Evolutionary conservation across 169 alveolate genomes (phyloP), one percentile per base, ranked within the genome.

Genomic region (Plasmodium fragile): DNA sequence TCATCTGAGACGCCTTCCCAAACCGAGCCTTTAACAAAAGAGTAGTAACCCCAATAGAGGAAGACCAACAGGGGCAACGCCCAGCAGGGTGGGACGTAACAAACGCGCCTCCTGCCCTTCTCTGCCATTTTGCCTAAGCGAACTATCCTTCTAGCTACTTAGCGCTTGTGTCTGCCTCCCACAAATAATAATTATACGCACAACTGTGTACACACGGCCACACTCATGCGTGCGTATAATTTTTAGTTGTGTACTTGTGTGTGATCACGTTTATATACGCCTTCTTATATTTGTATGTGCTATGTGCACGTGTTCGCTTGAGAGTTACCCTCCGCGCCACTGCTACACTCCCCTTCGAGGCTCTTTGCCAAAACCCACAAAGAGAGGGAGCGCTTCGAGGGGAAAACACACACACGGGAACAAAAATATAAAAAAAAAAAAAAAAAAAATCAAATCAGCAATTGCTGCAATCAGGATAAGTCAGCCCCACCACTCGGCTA

Each of bases 1-100:
- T 79, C 94, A 73, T 89, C 90, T 59, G 91, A 49, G 30, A 89
- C 72, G 18, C 91, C 94, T 3, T 89, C 94, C 82, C 82, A 77
- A 36, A 59, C 55, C 30, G 39, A 49, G 32, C 91, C 22, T 4
- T 79, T 43, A 6, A 32, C 28, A 82, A 13, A 41, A 22, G 45
- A 55, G 73, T 32, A 43, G 82, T 11, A 10, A 13, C 59, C 59
- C 4, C 4, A 11, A 49, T 13, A 49, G 3, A 49, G 49, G 32
- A 83, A 83, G 25, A 71, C 34, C 41, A 36, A 34, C 11, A 52
- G n/a, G n/a, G 73, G 10, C 70, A 83, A 6, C 1, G 32, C 70
- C 70, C 36, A 55, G 7, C 34, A 5, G 22, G 10, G 45, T 1
- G 18, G 65, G 65, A 5, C 22, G 77, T 80, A 22, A n/a, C 45